Conservation (phyloP, 2,329 filamentous ascomycete species). For the Lachnellula arida region DNA sequence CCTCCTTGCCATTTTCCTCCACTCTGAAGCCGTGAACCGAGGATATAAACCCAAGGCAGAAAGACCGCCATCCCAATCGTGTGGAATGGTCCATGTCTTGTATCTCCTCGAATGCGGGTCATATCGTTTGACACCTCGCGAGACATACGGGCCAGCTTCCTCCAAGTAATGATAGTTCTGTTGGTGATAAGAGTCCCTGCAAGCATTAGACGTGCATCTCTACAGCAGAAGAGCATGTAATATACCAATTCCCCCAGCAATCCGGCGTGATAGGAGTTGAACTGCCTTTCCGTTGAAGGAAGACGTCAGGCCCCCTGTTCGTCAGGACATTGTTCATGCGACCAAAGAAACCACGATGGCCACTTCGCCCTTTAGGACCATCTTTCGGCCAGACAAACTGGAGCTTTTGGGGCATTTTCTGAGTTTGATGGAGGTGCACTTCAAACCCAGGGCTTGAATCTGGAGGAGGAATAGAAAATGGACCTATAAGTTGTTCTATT, state of each 20-base stretch:
- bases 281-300: conserved; percentile 26
- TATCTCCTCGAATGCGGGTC: conserved; percentile 28
- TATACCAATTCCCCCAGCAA: conserved; percentile 29
- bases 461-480: neutral
- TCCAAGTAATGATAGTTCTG: conserved; percentile 1
- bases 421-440: neutral
- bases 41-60: conserved; percentile 16
- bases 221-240: neutral
- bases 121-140: conserved; percentile 23
- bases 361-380: conserved; percentile 20
- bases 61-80: conserved; percentile 17
- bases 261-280: conserved; percentile 22
- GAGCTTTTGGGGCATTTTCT: conserved; percentile 7
- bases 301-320: conserved; percentile 39
- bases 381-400: conserved; percentile 31
- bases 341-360: conserved; percentile 25
- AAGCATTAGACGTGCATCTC: neutral
- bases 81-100: conserved; percentile 17
- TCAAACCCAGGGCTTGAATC: neutral
- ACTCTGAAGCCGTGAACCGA: conserved; percentile 23
- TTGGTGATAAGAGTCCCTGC: conserved; percentile 29
- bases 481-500: neutral
- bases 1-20: conserved; percentile 10
- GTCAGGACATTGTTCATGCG: conserved; percentile 34
- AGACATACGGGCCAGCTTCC: neutral